Evolutionary conservation across 2,329 filamentous ascomycete genomes (phyloP).

Genomic region (Xylariaceae sp.): DNA sequence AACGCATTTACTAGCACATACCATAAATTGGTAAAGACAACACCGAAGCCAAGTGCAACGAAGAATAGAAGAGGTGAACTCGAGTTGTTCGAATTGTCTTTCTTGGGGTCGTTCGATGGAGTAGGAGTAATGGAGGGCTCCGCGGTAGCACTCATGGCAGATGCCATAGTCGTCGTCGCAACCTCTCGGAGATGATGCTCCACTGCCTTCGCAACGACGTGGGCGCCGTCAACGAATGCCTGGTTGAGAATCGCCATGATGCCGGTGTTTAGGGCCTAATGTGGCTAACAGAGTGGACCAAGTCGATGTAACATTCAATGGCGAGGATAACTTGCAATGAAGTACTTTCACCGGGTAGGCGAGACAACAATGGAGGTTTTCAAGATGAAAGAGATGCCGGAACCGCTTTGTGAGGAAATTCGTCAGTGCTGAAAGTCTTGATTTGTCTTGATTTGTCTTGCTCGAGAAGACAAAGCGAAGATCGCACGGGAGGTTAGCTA

Average conservation of each 20-base stretch:
- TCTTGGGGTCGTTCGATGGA: conserved; percentile 20
- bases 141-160: conserved; percentile 3
- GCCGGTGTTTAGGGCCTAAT: neutral
- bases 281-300: conserved; percentile 1
- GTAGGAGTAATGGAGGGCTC: conserved; percentile 12
- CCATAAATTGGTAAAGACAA: conserved; percentile 98
- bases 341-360: neutral
- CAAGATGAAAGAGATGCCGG: neutral
- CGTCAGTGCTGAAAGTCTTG: neutral
- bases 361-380: conserved; percentile 5
- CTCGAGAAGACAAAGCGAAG: conserved; percentile 3
- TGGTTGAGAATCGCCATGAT: conserved; percentile 37
- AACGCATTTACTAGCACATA: conserved; percentile 44
- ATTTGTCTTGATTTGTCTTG: neutral
- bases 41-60: conserved; percentile 91
- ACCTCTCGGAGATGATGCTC: conserved; percentile 27
- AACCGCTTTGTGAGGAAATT: conserved; percentile 4
- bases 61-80: conserved; percentile 83
- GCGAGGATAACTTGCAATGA: conserved; percentile 1
- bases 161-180: conserved; percentile 5
- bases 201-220: conserved; percentile 35
- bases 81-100: conserved; percentile 41
- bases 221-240: conserved; percentile 34
- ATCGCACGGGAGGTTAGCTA: neutral
- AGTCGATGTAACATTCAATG: conserved; percentile 2